Percentiles rank a stretch among this genome's conserved stretches.
These are phyloP conservation scores for Lepiota venenata DNA, from an alignment of 768 basidiomycete genomes.

Conservation along the genomic window DNA sequence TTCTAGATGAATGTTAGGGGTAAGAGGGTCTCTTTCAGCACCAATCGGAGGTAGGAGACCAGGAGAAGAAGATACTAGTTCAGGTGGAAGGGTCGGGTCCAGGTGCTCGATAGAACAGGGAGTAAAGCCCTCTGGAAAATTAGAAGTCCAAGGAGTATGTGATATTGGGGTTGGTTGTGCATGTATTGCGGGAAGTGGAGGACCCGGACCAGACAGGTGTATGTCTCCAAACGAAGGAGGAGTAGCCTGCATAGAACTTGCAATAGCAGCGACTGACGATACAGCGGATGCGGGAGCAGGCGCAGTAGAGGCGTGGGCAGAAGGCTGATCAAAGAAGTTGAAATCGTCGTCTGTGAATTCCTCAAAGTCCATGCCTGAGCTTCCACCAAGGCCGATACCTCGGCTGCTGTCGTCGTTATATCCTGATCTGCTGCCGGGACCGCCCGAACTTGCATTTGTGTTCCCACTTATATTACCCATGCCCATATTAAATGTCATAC, in stretches of 20 bases:
- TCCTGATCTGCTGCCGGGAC: slow-evolving; percentile 3
- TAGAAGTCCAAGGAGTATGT: slow-evolving; percentile 3
- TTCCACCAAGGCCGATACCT: slow-evolving; percentile 24
- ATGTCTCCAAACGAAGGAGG: slow-evolving; percentile 22
- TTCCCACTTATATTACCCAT: slow-evolving; percentile 21
- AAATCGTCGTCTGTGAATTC: slow-evolving; percentile 88
- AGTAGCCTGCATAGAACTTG: background rate
- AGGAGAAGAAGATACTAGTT: slow-evolving; percentile 49
- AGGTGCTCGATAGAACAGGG: slow-evolving; percentile 23
- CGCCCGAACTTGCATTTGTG: slow-evolving; percentile 20
- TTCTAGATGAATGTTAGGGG: slow-evolving; percentile 51
- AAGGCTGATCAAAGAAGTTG: slow-evolving; percentile 75
- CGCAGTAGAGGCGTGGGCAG: slow-evolving; percentile 16
- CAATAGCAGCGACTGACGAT: background rate
- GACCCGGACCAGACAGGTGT: slow-evolving; percentile 18
- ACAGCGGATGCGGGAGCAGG: slow-evolving; percentile 7
- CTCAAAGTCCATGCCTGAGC: slow-evolving; percentile 46
- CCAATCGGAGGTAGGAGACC: slow-evolving; percentile 43
- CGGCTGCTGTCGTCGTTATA: slow-evolving; percentile 28
- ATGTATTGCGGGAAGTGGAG: slow-evolving; percentile 11
- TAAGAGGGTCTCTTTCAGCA: slow-evolving; percentile 39
- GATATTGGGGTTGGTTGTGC: slow-evolving; percentile 10
- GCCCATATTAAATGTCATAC: slow-evolving; percentile 32
- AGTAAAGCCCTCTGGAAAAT: slow-evolving; percentile 24
- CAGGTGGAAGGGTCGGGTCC: slow-evolving; percentile 28